phyloP scores from a whole-genome alignment of 768 basidiomycete species.

The Guyanaporus albipodus region DNA sequence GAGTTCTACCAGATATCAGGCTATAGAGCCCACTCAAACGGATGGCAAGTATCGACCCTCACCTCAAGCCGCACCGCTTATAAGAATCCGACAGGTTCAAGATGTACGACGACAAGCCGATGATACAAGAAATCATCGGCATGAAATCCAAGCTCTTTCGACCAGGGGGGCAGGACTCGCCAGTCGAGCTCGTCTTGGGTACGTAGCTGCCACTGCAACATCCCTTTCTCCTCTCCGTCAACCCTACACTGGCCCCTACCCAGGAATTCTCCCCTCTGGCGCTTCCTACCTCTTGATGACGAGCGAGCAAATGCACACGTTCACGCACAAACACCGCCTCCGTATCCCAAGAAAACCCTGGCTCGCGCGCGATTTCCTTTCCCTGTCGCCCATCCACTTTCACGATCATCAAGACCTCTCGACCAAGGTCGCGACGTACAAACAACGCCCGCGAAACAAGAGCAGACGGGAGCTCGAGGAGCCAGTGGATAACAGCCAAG shows the following conservation, averaged over 20 bases:
- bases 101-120: constrained; percentile 33
- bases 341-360: constrained; percentile 10
- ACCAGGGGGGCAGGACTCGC: constrained; percentile 19
- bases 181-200: constrained; percentile 46
- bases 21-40: constrained; percentile 27
- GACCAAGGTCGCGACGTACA: constrained; percentile 38
- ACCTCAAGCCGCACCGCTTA: background rate
- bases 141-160: constrained; percentile 30
- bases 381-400: constrained; percentile 49
- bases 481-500: constrained; percentile 37
- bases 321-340: constrained; percentile 18
- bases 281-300: constrained; percentile 45
- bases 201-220: no score
- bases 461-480: constrained; percentile 16
- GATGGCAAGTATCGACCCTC: constrained; percentile 15
- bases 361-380: constrained; percentile 34
- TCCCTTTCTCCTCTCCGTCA: background rate
- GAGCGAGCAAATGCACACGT: constrained; percentile 27
- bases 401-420: constrained; percentile 27
- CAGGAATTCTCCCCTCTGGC: constrained; percentile 43
- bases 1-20: constrained; percentile 30
- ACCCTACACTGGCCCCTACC: background rate
- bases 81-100: constrained; percentile 25
- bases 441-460: constrained; percentile 36
- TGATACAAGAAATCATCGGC: constrained; percentile 29